Conservation (phyloP, 164 flowering plant genomes). For the Macadamia integrifolia region DNA sequence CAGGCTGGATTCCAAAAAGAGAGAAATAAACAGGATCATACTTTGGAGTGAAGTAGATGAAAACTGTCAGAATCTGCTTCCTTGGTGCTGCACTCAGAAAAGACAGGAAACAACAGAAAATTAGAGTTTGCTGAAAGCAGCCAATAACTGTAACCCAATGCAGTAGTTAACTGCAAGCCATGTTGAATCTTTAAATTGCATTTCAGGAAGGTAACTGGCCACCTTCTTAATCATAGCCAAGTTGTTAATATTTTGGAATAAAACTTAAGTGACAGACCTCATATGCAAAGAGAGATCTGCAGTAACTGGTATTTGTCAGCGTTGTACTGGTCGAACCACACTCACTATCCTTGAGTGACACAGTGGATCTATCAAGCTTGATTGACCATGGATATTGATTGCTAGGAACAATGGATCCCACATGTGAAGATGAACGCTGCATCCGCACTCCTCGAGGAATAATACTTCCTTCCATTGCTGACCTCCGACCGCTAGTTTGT, state of each 20-base stretch:
- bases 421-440: constrained; percentile 90
- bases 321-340: constrained; percentile 81
- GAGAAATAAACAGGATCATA: constrained; percentile 4
- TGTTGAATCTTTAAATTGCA: background rate
- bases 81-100: too few species aligned
- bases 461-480: constrained; percentile 73
- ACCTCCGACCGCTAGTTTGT: constrained; percentile 57
- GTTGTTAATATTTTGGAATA: background rate
- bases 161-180: background rate
- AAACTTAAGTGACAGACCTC: constrained; percentile 40
- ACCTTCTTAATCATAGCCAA: background rate
- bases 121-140: background rate
- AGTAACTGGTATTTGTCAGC: constrained; percentile 64
- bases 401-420: constrained; percentile 51
- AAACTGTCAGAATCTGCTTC: background rate
- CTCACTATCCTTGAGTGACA: constrained; percentile 73
- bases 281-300: constrained; percentile 69
- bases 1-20: constrained; percentile 34
- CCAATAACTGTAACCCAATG: background rate
- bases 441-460: constrained; percentile 66
- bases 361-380: constrained; percentile 71
- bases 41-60: background rate
- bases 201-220: background rate
- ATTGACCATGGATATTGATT: constrained; percentile 71
- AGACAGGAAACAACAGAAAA: background rate